Evolutionary conservation across 495 filamentous ascomycete genomes (phyloP), one percentile per base, ranked within the genome.

Genomic region (Hypoxylon crocopeplum): DNA sequence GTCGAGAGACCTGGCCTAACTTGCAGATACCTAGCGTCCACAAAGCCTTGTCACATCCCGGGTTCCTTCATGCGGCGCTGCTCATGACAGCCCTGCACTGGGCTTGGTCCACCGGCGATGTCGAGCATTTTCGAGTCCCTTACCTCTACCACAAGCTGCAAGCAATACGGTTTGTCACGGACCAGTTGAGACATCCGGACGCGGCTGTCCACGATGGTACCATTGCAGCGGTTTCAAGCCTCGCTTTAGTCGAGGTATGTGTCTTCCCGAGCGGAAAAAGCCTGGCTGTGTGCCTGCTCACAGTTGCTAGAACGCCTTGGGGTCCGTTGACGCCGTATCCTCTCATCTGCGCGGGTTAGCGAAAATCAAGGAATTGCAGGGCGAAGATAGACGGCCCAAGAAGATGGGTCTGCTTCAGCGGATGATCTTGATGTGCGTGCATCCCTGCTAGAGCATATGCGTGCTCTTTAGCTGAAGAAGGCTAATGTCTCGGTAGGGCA

Each of bases 211-310:
- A 62, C 38, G 73, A 74, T 51, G 68, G 67, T 40, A 69, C 69
- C 1, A 72, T 77, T 25, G 69, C 68, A 21, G 71, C 72, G 7
- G 70, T 77, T 11, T 69, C 72, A 34, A 68, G 64, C 21, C 62
- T 77, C 17, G 70, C 72, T 7, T 64, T 72, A n/a, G 71, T 72
- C 40, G 73, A 77, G 62, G 74, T 75, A 62, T 37, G 64, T 48
- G 13, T 27, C 33, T 24, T 34, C 39, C 25, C 17, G 10, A 32
- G 29, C 22, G 30, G 34, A 27, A 44, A n/a, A 33, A 17, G 27
- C 41, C 42, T 16, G 37, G 15, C 32, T 33, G 22, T 36, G 20
- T 32, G 53, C 67, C 47, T 42, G 59, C 64, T 50, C 38, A 56
- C 42, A 19, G 37, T 10, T 32, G 12, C 19, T 17, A 68, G 65